Percentiles rank a stretch among this genome's conserved stretches.
Evolutionary conservation across 768 basidiomycete species (phyloP).

Genomic region (Mycena chlorophos): DNA sequence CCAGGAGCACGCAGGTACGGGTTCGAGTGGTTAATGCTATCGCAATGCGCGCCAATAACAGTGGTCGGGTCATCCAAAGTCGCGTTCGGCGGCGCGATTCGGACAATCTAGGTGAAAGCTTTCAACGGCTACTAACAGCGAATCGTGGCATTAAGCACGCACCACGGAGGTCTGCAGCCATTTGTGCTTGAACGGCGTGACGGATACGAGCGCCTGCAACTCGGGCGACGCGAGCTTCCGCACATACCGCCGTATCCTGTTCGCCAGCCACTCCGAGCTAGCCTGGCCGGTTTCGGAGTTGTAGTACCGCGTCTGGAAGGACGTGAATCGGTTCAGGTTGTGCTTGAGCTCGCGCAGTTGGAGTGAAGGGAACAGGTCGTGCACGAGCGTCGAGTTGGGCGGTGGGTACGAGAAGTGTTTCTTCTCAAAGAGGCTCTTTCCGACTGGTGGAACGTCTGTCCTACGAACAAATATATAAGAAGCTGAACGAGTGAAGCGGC

Average conservation of each 20-base stretch:
- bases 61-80: conserved; percentile 19
- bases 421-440: not conserved
- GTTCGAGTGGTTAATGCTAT: conserved; percentile 28
- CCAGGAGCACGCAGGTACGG: conserved; percentile 29
- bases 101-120: conserved; percentile 22
- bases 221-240: conserved; percentile 10
- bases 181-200: conserved; percentile 9
- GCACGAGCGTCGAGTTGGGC: conserved; percentile 12
- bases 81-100: conserved; percentile 24
- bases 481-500: not conserved
- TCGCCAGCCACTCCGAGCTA: conserved; percentile 26
- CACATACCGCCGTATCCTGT: conserved; percentile 14
- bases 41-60: conserved; percentile 31
- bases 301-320: conserved; percentile 26
- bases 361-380: conserved; percentile 3
- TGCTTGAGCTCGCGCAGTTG: conserved; percentile 19
- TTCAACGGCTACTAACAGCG: not conserved
- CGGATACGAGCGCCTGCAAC: conserved; percentile 12
- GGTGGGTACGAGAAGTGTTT: conserved; percentile 13
- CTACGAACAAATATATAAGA: not conserved
- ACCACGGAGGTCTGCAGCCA: conserved; percentile 24
- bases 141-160: not conserved
- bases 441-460: conserved; percentile 5
- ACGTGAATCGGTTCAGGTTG: conserved; percentile 37
- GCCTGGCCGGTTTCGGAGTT: conserved; percentile 22